Evolutionary conservation across 306 rosid genomes (phyloP).

Genomic region (Purshia tridentata): DNA sequence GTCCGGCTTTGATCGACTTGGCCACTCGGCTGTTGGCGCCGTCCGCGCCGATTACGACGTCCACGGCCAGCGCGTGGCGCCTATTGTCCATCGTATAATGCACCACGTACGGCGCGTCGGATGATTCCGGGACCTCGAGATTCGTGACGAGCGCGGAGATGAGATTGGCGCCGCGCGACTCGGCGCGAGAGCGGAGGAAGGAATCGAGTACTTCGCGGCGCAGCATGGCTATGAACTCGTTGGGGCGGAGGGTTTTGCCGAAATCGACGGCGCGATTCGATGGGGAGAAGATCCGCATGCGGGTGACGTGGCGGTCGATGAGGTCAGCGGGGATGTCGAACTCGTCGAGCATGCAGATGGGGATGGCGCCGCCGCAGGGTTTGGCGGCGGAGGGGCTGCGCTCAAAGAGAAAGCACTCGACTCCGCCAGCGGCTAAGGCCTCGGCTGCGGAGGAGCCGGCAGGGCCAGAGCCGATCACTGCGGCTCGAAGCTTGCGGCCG

Average conservation of each 20-base stretch:
- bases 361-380: conserved; percentile 98
- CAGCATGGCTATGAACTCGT: conserved; percentile 89
- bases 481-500: conserved; percentile 81
- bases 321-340: conserved; percentile 72
- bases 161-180: conserved; percentile 57
- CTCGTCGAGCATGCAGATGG: conserved; percentile 88
- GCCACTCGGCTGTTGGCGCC: conserved; percentile 89
- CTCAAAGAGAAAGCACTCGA: conserved; percentile 77
- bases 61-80: conserved; percentile 51
- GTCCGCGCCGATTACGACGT: conserved; percentile 84
- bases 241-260: conserved; percentile 63
- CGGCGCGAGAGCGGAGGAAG: conserved; percentile 76
- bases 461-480: conserved; percentile 89
- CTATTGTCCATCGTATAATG: conserved; percentile 49
- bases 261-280: conserved; percentile 87
- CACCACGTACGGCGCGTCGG: conserved; percentile 48
- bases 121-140: conserved; percentile 49
- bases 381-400: conserved; percentile 67
- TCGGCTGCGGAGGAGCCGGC: conserved; percentile 93
- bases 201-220: conserved; percentile 93
- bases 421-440: conserved; percentile 73
- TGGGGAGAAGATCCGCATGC: conserved; percentile 77
- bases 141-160: conserved; percentile 62
- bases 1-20: conserved; percentile 67
- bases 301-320: conserved; percentile 77